Evolutionary conservation across 306 rosid species (phyloP), one percentile per base, ranked within the genome.

Genomic region (Cicer bijugum): DNA sequence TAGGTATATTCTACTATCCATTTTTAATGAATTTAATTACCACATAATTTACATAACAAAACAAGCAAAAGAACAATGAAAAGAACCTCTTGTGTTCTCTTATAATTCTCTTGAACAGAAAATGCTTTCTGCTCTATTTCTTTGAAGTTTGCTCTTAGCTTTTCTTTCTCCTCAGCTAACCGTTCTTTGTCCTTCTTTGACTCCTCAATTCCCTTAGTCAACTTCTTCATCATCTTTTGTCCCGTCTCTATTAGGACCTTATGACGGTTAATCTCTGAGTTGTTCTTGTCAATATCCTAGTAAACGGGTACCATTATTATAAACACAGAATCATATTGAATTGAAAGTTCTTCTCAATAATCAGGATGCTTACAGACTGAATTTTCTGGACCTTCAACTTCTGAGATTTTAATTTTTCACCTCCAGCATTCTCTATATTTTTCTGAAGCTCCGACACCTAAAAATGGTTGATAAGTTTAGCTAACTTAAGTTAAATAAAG

Each of bases 181-280:
- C 91, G 88, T 38, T 89, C 96, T 74, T 67, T 87, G 79, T 94
- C 97, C 76, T 46, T 85, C 84, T 83, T 91, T 66, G 96, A 88
- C 15, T 94, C 97, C 68, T 91, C 95, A 79, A 91, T 86, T 63
- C 85, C 95, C 77, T 91, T 91, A 6, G 82, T 88, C 81, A 94
- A 86, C 82, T 94, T 94, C 74, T 87, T 91, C 60, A 87, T 81
- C 87, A 86, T 88, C 82, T 89, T 91, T 76, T 88, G 80, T 20
- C 95, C 91, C 0, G 96, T 89, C 86, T 91, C 98, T 77, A 94
- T 91, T 83, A 87, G 97, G 58, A 94, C 97, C 76, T 86, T 91
- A 77, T 79, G 87, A 50, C 98, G 96, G 85, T 94, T 94, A 81
- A 94, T 86, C 78, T 91, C 98, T 1, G 97, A 89, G 76, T 58